Conservation (phyloP, 1,284 basidiomycete species). For the Volvariella surrecta region DNA sequence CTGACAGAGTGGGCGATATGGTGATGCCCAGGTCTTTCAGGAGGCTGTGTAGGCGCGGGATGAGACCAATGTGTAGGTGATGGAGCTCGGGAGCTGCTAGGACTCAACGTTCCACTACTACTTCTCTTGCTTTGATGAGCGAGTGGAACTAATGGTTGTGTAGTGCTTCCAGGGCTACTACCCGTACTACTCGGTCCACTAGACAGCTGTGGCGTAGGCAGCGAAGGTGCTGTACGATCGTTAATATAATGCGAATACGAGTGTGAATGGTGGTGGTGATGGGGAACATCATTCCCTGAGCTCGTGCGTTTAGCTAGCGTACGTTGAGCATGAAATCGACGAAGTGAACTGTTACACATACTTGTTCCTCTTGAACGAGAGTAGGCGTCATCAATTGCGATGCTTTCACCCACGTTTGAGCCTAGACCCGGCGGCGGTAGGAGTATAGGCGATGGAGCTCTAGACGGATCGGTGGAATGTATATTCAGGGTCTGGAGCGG, state of each 20-base stretch:
- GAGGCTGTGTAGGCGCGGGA: constrained; percentile 3
- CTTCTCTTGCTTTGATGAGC: constrained; percentile 12
- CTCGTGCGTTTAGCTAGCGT: constrained; percentile 8
- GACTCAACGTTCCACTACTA: constrained; percentile 25
- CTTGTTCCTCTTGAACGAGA: constrained; percentile 15
- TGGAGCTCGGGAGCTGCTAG: constrained; percentile 41
- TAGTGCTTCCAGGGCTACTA: constrained; percentile 42
- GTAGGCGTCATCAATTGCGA: constrained; percentile 13
- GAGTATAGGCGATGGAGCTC: constrained; percentile 59
- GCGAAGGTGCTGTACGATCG: constrained; percentile 25
- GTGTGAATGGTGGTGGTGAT: constrained; percentile 17
- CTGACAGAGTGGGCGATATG: constrained; percentile 76
- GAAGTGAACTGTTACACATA: constrained; percentile 32
- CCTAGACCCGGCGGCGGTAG: constrained; percentile 41
- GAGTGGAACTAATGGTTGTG: constrained; percentile 19
- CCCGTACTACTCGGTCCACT: constrained; percentile 51
- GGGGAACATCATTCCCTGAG: constrained; percentile 9
- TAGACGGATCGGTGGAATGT: constrained; percentile 55
- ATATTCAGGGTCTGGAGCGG: constrained; percentile 71
- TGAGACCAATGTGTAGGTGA: constrained; percentile 33
- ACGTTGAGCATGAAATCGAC: constrained; percentile 12
- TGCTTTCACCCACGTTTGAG: constrained; percentile 17
- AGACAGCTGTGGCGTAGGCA: constrained; percentile 52
- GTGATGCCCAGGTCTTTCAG: constrained; percentile 30
- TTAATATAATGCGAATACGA: constrained; percentile 8